phyloP scores from a whole-genome alignment of 2,329 filamentous ascomycete genomes.

The Pleochaeta shiraiana region DNA sequence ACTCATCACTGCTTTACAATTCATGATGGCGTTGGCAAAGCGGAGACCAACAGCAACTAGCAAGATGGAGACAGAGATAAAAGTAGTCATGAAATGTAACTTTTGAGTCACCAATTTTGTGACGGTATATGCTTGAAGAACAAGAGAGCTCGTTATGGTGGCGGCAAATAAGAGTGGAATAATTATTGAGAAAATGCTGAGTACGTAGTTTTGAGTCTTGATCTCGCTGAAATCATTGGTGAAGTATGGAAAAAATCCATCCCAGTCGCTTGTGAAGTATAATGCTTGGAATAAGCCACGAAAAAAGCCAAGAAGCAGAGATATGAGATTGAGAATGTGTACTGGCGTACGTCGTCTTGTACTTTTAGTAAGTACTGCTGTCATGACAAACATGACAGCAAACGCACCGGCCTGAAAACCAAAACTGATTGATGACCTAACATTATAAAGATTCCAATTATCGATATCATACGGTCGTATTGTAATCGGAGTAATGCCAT shows the following conservation, averaged over 20 bases:
- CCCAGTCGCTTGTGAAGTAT: conserved; percentile 29
- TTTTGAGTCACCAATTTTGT: conserved; percentile 23
- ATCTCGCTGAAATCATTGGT: conserved; percentile 25
- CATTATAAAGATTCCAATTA: conserved; percentile 24
- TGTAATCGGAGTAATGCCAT: conserved; percentile 22
- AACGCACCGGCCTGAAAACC: conserved; percentile 37
- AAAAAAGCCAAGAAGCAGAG: conserved; percentile 31
- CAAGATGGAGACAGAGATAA: conserved; percentile 26
- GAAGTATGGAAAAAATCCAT: conserved; percentile 28
- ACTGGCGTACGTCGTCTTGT: conserved; percentile 35
- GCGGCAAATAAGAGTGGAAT: conserved; percentile 30
- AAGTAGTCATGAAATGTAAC: conserved; percentile 25
- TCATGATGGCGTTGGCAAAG: conserved; percentile 28
- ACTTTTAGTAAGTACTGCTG: conserved; percentile 33
- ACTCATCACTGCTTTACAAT: conserved; percentile 14
- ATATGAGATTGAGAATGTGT: conserved; percentile 35
- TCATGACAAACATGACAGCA: conserved; percentile 31
- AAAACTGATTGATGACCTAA: conserved; percentile 31
- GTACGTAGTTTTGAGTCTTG: conserved; percentile 22
- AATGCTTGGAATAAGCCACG: conserved; percentile 27
- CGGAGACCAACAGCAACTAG: conserved; percentile 30
- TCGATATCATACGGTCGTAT: conserved; percentile 24
- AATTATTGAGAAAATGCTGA: conserved; percentile 26
- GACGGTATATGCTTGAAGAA: conserved; percentile 41
- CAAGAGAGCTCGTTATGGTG: conserved; percentile 34